Evolutionary conservation across 805 yeast genomes (phyloP), one percentile per base, ranked within the genome.

Genomic region (Nakazawaea siamensis): DNA sequence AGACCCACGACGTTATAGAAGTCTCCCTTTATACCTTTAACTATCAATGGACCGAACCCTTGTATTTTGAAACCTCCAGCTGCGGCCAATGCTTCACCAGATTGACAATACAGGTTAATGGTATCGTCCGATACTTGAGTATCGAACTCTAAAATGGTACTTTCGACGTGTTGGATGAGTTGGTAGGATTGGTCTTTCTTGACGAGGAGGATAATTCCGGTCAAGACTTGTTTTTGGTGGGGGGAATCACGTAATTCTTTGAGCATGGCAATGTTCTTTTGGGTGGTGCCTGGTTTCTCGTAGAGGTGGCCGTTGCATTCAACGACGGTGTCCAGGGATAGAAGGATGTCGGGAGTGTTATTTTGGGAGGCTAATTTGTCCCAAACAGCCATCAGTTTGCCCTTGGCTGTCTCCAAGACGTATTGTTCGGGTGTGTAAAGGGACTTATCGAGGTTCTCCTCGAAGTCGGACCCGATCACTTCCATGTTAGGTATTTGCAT

Each of bases 41-140:
- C 73, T 43, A 90, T 57, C 24, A 78, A 49, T 1, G 81, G 76
- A 2, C 94, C 92, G 8, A 54, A 51, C 0, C 79, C 83, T 56
- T 90, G 97, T 40, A 81, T 77, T 46, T 76, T 77, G 59, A 84
- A 88, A 1, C 98, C 98, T 5, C 97, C 98, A 2, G 97, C 95
- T 1, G 84, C 97, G 31, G 69, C 68, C 6, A 65, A 37, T 1
- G 92, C 97, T 52, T 90, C 97, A 16, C 69, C 79, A 2, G 77
- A 59, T 2, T 66, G 66, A 9, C 82, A 80, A 53, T 90, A 90
- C 12, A 64, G 60, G 18, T 68, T 49, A 4, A 90, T 48, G 26
- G 78, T 62, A n/a, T 64, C 73, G 43, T 73, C 75, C 1, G 76
- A 64, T 11, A 76, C 55, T 1, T 50, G 38, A 7, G 57, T 43